Base-by-base conservation (phyloP, 2,329 filamentous ascomycete species). In the Aspergillus calidoustus region DNA sequence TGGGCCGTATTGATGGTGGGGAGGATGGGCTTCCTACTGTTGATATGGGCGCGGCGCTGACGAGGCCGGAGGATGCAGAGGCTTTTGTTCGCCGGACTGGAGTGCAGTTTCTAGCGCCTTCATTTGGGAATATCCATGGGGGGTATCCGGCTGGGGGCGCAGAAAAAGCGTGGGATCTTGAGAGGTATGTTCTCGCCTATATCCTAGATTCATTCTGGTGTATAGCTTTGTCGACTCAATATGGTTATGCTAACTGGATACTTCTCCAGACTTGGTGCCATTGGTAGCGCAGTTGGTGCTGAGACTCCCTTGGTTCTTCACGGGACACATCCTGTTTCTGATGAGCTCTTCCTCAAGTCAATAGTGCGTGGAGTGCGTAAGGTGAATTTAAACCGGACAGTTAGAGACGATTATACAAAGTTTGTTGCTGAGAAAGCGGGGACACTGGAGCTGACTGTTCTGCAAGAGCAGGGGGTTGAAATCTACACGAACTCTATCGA, bases 11-110 rank as follows among this genome's bases (percentile, higher is more conserved):
- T 61, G 86, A 89, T 69, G 86, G 86, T 22, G 86, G 89, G 0
- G 89, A 92, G 75, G 89, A 91, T 68, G 90, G 89, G 0, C 85
- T 92, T 19, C 88, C 91, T 70, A 86, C 85, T 19, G 83, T 80
- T 2, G 86, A 86, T 64, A 69, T 88, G 54, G 82, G 85, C 64
- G 84, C 82, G 0, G 77, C 87, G 60, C 76, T 90, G 66, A 91
- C 89, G 0, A 89, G 86, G 0, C 82, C 84, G 0, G 86, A 89
- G 59, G 84, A 91, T 73, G 87, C 87, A 1, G 82, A 87, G 63
- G 84, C 88, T 64, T 91, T 91, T 65, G 82, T 90, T 5, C 49
- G 38, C 17, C 82, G 78, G 1, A 88, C 87, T 9, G 89, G 88
- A 0, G 88, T 91, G 65, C 86, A 91, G 66, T 88, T 88, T 76